Evolutionary conservation across 2,329 filamentous ascomycete species (phyloP), one percentile per base, ranked within the genome.

Genomic region (Talaromyces atroroseus): DNA sequence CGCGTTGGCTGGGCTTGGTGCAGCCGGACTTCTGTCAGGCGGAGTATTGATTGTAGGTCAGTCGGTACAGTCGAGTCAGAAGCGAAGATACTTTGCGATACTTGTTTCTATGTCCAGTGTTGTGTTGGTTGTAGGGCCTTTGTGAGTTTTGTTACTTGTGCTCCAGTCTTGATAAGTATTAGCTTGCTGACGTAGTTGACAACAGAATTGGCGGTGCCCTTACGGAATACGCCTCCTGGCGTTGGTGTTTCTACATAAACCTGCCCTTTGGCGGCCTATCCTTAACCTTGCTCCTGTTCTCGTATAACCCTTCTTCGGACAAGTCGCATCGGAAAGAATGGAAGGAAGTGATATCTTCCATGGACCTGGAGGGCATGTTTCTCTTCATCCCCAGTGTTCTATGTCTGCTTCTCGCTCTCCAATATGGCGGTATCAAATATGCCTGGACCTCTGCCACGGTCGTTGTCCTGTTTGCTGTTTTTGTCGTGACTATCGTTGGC

Each of bases 341-440:
- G 24, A 59, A 58, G 20, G 47, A 59, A 2, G 57, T 63, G 42
- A 20, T 61, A 2, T 45, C 58, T 38, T 71, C 76, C 59, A 70
- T 83, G 47, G 82, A 84, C 62, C 65, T 80, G 10, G 46, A 74
- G 10, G 81, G 82, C 26, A 76, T 77, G 1, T 65, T 66, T n/a
- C 68, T 81, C 57, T 75, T 83, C 62, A 73, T 82, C 26, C 78
- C 81, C 1, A 74, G 76, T 38, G 74, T 83, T 47, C 66, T 83
- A 59, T 79, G 76, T 61, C 71, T 83, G 12, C 68, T 84, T 8
- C 72, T 85, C 3, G 81, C 80, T 7, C 70, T 84, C 38, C 78
- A 84, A 62, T 84, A 79, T 77, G 82, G 81, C 14, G 82, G 82
- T 8, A 70, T 76, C 40, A 66, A 76, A 23, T 78, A 80, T 54